These are phyloP conservation scores for Zymoseptoria brevis DNA, from an alignment of 2,329 filamentous ascomycete genomes.

Conservation along the genomic window DNA sequence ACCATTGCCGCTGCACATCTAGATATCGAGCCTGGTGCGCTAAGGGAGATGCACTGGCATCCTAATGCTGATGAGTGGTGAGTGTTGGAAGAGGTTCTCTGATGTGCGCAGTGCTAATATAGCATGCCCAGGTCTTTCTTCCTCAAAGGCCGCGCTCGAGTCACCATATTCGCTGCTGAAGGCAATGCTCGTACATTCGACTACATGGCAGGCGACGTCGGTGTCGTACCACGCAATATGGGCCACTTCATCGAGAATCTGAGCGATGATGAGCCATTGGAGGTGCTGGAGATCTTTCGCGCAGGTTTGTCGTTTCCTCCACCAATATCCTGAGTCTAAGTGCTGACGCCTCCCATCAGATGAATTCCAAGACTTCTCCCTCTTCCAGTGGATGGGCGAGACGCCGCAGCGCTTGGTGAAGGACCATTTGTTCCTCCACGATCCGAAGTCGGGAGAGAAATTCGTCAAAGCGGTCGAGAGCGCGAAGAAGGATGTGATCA, in stretches of 20 bases:
- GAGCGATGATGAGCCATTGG: slow-evolving; percentile 61
- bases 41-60: slow-evolving; percentile 80
- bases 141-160: slow-evolving; percentile 60
- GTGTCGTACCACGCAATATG: slow-evolving; percentile 67
- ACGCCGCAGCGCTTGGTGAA: slow-evolving; percentile 35
- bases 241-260: slow-evolving; percentile 78
- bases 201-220: slow-evolving; percentile 66
- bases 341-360: slow-evolving; percentile 40
- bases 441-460: slow-evolving; percentile 52
- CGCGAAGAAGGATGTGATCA: slow-evolving; percentile 48
- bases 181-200: slow-evolving; percentile 66
- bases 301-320: slow-evolving; percentile 35
- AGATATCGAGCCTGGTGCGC: slow-evolving; percentile 60
- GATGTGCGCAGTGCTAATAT: slow-evolving; percentile 23
- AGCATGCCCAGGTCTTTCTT: slow-evolving; percentile 56
- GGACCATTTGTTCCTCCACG: slow-evolving; percentile 46
- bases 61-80: slow-evolving; percentile 72
- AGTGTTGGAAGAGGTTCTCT: slow-evolving; percentile 53
- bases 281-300: slow-evolving; percentile 66
- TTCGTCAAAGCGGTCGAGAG: slow-evolving; percentile 57
- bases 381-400: slow-evolving; percentile 52
- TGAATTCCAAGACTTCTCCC: slow-evolving; percentile 54
- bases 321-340: slow-evolving; percentile 48
- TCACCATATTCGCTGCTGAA: slow-evolving; percentile 66
- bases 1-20: slow-evolving; percentile 66